Evolutionary conservation across 352 stramenopile genomes (phyloP), one percentile per base, ranked within the genome.

Genomic region (Peronospora farinosa): DNA sequence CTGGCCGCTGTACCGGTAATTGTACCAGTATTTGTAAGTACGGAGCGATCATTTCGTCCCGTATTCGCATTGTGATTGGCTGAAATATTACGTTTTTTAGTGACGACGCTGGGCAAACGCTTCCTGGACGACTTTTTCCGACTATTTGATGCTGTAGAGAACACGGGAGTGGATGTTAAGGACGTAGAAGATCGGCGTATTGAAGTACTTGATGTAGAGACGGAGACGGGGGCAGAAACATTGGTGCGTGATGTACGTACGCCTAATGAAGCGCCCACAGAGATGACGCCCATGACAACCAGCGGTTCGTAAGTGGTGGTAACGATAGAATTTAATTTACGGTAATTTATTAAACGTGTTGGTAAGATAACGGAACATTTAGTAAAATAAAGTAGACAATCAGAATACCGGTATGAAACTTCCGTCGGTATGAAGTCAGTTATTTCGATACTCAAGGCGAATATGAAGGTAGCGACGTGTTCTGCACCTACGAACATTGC

Each of bases 401-500:
- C 1, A 11, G 3, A 21, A 5, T 27, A 27, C 23, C 23, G 23
- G 23, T 27, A 27, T 27, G 3, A n/a, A n/a, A n/a, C n/a, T n/a
- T n/a, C n/a, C n/a, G n/a, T n/a, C n/a, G n/a, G n/a, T n/a, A n/a
- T n/a, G n/a, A n/a, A n/a, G 9, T 32, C 27, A 32, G 2, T 32
- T 5, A 32, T 21, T 21, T 21, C 1, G 19, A 21, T 21, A 21
- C 1, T 21, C 19, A 21, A 21, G 19, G 19, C 19, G 19, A 21
- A 21, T 21, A 75, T 89, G 60, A 60, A 67, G 43, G 58, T 86
- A n/a, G 76, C 63, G 30, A 98, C 95, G 35, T 95, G 95, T 51
- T 82, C 78, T 1, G 92, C 92, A 47, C 93, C 94, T 7, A 98
- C 95, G 15, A 99, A 99, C 70, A 99, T 99, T 56, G 96, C 96